Evolutionary conservation across 148 eudicot species (phyloP).

Genomic region (Arctostaphylos glauca): DNA sequence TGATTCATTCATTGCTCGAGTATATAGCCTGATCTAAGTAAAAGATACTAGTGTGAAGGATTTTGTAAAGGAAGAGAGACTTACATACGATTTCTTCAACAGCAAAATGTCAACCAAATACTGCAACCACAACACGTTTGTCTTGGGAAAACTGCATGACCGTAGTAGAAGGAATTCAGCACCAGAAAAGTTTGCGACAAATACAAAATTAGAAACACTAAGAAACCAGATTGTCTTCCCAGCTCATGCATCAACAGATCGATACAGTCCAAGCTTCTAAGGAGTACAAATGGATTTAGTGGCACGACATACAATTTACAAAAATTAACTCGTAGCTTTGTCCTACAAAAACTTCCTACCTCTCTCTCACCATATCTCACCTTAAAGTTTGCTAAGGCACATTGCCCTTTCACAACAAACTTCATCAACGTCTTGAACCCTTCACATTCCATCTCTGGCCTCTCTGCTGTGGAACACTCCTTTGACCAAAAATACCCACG

Average conservation of each 20-base stretch:
- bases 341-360: not conserved
- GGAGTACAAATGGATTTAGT: too few species aligned
- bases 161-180: slow-evolving; percentile 6
- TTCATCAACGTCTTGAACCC: not conserved
- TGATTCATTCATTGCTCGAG: not conserved
- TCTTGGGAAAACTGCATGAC: slow-evolving; percentile 80
- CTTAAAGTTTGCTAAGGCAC: not conserved
- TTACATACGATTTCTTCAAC: slow-evolving; percentile 77
- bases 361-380: not conserved
- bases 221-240: not conserved
- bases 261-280: not conserved
- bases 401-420: not conserved
- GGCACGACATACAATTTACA: too few species aligned
- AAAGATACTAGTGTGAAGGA: not conserved
- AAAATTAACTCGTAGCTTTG: not conserved
- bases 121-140: slow-evolving; percentile 91
- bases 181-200: not conserved
- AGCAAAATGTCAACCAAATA: slow-evolving; percentile 80
- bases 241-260: not conserved
- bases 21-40: not conserved
- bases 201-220: not conserved
- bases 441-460: not conserved
- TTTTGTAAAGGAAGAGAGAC: slow-evolving; percentile 22
- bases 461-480: not conserved
- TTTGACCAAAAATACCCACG: not conserved